Base-by-base conservation (phyloP, 805 yeast genomes). In the Barnettozyma salicaria region DNA sequence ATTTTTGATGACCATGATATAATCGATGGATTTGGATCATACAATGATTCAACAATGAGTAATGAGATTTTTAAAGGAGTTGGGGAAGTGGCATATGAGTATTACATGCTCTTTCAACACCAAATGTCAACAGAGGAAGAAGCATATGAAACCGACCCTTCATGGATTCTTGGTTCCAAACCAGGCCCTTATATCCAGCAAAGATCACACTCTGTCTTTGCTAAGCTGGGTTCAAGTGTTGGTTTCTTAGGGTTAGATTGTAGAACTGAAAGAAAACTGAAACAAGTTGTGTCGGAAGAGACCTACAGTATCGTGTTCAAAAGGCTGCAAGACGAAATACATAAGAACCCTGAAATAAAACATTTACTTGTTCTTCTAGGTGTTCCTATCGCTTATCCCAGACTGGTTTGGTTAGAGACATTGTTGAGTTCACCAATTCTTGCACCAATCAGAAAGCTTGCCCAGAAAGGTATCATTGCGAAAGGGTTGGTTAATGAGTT, bases 1-100 rank as follows among this genome's bases (percentile, higher is more conserved):
- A 75, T 90, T 22, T 89, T 66, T 61, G 98, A 90, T 59, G 98
- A 90, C 58, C 98, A 90, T 61, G 97, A 92, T 58, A 85, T 90
- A 36, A 89, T 92, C 48, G 98, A 90, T 56, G 98, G 97, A 3
- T 90, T 77, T 61, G 98, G 97, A 3, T 84, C 96, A 0, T 90
- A 90, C 58, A 67, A 70, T 33, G 83, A 87, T 47, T 39, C 59
- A 1, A 85, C 95, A 23, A 88, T 87, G 96, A 50, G 51, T 3
- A 74, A 77, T 27, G 78, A 76, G 1, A 72, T 85, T 7, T 85
- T 90, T 56, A 56, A 60, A 39, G 74, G 80, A 10, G 71, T 90
- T 22, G 97, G 97, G 8, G 70, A 71, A 42, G 61, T 74, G 10
- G 96, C 97, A 2, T 86, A 76, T 65, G 78, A 78, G 53, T 89